A percentile compares a stretch with the other conserved stretches of the same genome.
phyloP scores from a whole-genome alignment of 768 basidiomycete genomes.

The Lanmaoa pseudosensibilis region DNA sequence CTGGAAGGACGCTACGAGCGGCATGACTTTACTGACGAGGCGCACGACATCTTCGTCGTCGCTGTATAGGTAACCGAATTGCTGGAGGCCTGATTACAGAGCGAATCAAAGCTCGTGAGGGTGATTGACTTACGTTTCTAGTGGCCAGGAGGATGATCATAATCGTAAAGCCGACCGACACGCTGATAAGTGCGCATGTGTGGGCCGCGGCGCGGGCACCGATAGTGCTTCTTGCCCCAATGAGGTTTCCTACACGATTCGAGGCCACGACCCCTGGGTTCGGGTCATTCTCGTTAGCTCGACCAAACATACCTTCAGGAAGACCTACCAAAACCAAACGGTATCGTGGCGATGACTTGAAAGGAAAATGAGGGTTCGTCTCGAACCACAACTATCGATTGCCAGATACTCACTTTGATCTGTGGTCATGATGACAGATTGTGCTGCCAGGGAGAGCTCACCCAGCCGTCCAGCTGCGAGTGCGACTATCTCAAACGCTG shows the following conservation, averaged over 20 bases:
- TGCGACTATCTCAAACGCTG: slow-evolving; percentile 80
- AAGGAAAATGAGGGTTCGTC: background rate
- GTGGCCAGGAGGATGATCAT: slow-evolving; percentile 58
- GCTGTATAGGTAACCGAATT: slow-evolving; percentile 69
- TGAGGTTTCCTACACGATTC: slow-evolving; percentile 69
- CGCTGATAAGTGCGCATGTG: slow-evolving; percentile 62
- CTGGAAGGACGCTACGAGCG: slow-evolving; percentile 56
- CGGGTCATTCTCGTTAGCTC: background rate
- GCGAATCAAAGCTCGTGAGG: background rate
- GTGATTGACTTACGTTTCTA: slow-evolving; percentile 48
- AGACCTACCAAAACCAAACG: slow-evolving; percentile 62
- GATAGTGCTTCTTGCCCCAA: slow-evolving; percentile 53
- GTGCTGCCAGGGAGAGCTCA: slow-evolving; percentile 65
- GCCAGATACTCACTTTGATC: slow-evolving; percentile 56
- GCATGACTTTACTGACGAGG: slow-evolving; percentile 51
- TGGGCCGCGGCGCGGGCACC: slow-evolving; percentile 62
- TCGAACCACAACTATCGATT: background rate
- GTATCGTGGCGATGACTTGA: slow-evolving; percentile 68
- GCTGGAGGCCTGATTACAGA: slow-evolving; percentile 28
- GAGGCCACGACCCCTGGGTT: slow-evolving; percentile 63
- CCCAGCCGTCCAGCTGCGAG: slow-evolving; percentile 74
- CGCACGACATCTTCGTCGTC: slow-evolving; percentile 55
- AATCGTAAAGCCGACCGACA: slow-evolving; percentile 55
- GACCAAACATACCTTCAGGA: background rate
- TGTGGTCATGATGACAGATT: slow-evolving; percentile 78